A percentile compares a stretch with the other conserved stretches of the same genome.
These are phyloP conservation scores for Aspergillus amoenus DNA, from an alignment of 2,329 filamentous ascomycete species.

Conservation along the genomic window DNA sequence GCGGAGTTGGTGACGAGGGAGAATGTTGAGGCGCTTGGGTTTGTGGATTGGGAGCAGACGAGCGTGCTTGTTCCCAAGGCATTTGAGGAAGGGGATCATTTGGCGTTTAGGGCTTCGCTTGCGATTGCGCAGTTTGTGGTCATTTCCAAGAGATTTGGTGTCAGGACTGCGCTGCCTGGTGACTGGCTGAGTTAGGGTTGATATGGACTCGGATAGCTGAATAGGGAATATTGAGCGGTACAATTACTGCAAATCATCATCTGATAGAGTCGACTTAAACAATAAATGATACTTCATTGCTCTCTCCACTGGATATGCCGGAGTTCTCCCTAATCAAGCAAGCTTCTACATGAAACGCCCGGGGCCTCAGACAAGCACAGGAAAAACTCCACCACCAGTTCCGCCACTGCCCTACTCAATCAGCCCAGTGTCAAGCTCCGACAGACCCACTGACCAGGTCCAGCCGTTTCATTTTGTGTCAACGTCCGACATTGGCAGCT, in stretches of 20 bases:
- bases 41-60: slow-evolving; percentile 38
- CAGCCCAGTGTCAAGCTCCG: background rate
- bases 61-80: slow-evolving; percentile 24
- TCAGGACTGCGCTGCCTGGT: slow-evolving; percentile 25
- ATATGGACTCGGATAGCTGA: too few relatives aligned
- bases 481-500: background rate
- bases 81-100: slow-evolving; percentile 17
- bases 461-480: background rate
- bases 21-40: slow-evolving; percentile 40
- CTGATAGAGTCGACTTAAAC: too few relatives aligned
- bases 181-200: background rate
- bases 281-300: too few relatives aligned
- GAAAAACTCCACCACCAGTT: background rate
- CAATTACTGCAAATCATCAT: too few relatives aligned
- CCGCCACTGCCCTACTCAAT: background rate
- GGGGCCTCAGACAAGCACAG: background rate
- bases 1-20: slow-evolving; percentile 33
- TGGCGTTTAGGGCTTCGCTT: slow-evolving; percentile 33
- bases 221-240: too few relatives aligned
- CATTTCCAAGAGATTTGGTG: slow-evolving; percentile 42
- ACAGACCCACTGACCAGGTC: background rate
- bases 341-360: background rate
- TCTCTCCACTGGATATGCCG: background rate
- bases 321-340: background rate
- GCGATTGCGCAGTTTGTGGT: slow-evolving; percentile 46